phyloP scores from a whole-genome alignment of 495 filamentous ascomycete species.

The Daldinia loculata region DNA sequence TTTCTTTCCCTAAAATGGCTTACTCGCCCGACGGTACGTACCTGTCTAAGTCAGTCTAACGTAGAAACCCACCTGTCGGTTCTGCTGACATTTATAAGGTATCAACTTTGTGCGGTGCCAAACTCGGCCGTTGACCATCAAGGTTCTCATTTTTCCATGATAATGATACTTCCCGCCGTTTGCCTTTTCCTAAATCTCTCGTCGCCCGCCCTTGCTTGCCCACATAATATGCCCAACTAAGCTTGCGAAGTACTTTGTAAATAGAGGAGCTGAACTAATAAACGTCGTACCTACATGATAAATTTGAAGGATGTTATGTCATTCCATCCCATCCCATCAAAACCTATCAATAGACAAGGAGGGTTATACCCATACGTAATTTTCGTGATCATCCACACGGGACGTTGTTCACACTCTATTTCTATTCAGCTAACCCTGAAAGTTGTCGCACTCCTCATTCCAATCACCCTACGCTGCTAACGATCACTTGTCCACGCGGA shows the following conservation, averaged over 20 bases:
- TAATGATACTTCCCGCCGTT: slow-evolving; percentile 26
- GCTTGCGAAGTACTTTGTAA: neutral
- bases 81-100: slow-evolving; percentile 39
- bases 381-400: slow-evolving; percentile 8
- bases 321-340: slow-evolving; percentile 19
- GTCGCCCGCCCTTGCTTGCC: slow-evolving; percentile 4
- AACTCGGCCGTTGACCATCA: slow-evolving; percentile 32
- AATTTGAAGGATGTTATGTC: slow-evolving; percentile 5
- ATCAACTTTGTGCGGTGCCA: slow-evolving; percentile 23
- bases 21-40: slow-evolving; percentile 13
- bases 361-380: slow-evolving; percentile 3
- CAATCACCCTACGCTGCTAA: slow-evolving; percentile 13
- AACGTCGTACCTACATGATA: slow-evolving; percentile 20
- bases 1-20: slow-evolving; percentile 23
- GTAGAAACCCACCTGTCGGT: slow-evolving; percentile 5
- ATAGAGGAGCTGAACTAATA: slow-evolving; percentile 27
- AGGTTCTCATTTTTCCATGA: slow-evolving; percentile 39
- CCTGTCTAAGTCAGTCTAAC: slow-evolving; percentile 4
- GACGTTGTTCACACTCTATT: slow-evolving; percentile 1
- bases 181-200: slow-evolving; percentile 10
- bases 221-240: slow-evolving; percentile 1
- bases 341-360: slow-evolving; percentile 2
- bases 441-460: slow-evolving; percentile 1
- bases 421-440: slow-evolving; percentile 6
- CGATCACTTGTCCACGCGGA: neutral